Percentiles rank a stretch among this genome's conserved stretches.
Evolutionary conservation across 2,329 filamentous ascomycete species (phyloP).

Genomic region (Hypoxylon sp.): DNA sequence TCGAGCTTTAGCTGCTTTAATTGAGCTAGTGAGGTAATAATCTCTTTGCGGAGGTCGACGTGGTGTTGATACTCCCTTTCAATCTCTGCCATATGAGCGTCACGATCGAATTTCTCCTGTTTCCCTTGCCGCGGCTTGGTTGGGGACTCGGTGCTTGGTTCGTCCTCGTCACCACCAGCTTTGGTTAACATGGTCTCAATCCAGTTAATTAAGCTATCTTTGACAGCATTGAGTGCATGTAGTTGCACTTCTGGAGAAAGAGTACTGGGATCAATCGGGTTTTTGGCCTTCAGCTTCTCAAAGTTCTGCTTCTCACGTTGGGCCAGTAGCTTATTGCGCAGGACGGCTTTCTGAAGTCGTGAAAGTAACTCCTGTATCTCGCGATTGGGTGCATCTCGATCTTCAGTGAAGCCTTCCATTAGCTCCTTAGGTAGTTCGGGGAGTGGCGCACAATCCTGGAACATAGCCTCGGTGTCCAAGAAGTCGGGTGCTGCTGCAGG

Average conservation of each 20-base stretch:
- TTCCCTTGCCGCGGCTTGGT: slow-evolving; percentile 34
- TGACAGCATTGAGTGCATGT: slow-evolving; percentile 68
- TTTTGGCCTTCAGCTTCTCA: slow-evolving; percentile 61
- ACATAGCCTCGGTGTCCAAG: slow-evolving; percentile 65
- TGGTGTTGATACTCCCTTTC: slow-evolving; percentile 70
- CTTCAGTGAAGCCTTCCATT: slow-evolving; percentile 64
- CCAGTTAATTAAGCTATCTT: slow-evolving; percentile 75
- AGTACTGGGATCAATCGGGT: slow-evolving; percentile 56
- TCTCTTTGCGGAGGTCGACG: slow-evolving; percentile 63
- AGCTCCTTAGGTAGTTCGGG: slow-evolving; percentile 69
- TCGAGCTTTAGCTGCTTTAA: slow-evolving; percentile 38
- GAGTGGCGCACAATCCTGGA: slow-evolving; percentile 60
- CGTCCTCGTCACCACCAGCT: slow-evolving; percentile 59
- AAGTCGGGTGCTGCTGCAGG: slow-evolving; percentile 67
- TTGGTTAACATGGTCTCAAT: slow-evolving; percentile 74
- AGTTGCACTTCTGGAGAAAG: slow-evolving; percentile 60
- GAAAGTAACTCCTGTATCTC: slow-evolving; percentile 65
- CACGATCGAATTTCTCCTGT: slow-evolving; percentile 52
- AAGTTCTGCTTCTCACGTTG: slow-evolving; percentile 71
- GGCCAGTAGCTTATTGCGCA: slow-evolving; percentile 71
- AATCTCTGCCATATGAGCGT: slow-evolving; percentile 63
- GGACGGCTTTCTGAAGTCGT: slow-evolving; percentile 70
- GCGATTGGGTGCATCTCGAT: slow-evolving; percentile 57
- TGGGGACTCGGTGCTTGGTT: slow-evolving; percentile 45
- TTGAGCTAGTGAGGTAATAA: slow-evolving; percentile 61